Evolutionary conservation across 2,329 filamentous ascomycete species (phyloP).

Genomic region (Ascochyta lentis): DNA sequence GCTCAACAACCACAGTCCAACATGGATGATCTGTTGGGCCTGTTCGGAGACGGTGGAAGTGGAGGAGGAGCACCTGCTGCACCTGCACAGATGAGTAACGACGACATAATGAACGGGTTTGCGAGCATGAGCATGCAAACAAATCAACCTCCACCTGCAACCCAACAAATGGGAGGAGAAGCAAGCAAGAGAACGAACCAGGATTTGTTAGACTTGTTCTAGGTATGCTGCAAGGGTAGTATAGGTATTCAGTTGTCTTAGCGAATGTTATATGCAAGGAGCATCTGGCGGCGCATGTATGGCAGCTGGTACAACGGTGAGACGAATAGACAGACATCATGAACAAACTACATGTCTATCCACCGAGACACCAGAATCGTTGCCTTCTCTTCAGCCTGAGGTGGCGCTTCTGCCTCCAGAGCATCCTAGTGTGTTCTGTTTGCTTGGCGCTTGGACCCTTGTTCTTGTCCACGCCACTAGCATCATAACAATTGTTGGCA

Average conservation of each 20-base stretch:
- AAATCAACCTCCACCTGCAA: conserved; percentile 69
- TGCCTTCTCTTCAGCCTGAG: conserved; percentile 6
- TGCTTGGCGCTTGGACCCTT: conserved; percentile 17
- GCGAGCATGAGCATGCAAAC: conserved; percentile 76
- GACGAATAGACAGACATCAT: conserved; percentile 1
- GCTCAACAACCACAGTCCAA: conserved; percentile 59
- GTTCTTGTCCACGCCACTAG: conserved; percentile 11
- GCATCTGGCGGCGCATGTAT: conserved; percentile 1
- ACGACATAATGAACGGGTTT: conserved; percentile 80
- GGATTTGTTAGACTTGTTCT: conserved; percentile 64
- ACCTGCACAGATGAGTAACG: conserved; percentile 49
- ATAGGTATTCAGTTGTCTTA: not conserved
- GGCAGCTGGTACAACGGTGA: not conserved
- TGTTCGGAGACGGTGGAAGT: conserved; percentile 60
- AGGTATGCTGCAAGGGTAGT: conserved; percentile 19
- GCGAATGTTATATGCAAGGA: conserved; percentile 1
- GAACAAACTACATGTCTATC: not conserved
- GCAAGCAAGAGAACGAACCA: conserved; percentile 64
- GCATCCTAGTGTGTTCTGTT: conserved; percentile 1
- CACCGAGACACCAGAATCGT: not conserved
- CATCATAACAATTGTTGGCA: conserved; percentile 15
- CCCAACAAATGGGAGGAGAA: conserved; percentile 62
- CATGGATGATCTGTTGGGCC: conserved; percentile 81
- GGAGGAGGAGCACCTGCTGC: conserved; percentile 36
- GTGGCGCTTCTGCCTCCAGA: conserved; percentile 3